phyloP scores from a whole-genome alignment of 352 stramenopile species.

The Pythium utonaiense region DNA sequence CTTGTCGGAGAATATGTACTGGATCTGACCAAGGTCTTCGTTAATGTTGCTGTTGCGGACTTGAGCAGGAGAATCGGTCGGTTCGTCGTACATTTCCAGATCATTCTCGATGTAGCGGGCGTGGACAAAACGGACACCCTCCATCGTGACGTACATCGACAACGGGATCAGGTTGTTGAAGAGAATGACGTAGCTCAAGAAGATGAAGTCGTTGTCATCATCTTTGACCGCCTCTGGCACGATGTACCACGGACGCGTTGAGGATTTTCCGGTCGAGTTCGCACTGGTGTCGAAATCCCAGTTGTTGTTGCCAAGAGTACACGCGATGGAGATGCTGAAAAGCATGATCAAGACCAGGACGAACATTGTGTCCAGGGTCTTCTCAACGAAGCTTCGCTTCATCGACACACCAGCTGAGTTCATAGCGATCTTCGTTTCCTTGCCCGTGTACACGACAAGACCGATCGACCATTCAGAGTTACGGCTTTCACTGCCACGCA shows the following conservation, averaged over 20 bases:
- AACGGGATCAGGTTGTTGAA: slow-evolving; percentile 89
- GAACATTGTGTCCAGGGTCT: slow-evolving; percentile 87
- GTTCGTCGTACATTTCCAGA: slow-evolving; percentile 76
- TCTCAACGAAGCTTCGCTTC: slow-evolving; percentile 86
- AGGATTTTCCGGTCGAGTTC: slow-evolving; percentile 23
- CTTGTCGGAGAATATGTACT: slow-evolving; percentile 91
- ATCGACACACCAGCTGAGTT: slow-evolving; percentile 79
- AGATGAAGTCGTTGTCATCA: slow-evolving; percentile 78
- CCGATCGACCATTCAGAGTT: slow-evolving; percentile 85
- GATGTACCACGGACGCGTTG: slow-evolving; percentile 71
- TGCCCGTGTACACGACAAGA: slow-evolving; percentile 82
- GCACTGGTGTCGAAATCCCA: slow-evolving; percentile 52
- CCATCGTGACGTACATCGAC: slow-evolving; percentile 90
- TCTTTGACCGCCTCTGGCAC: slow-evolving; percentile 2
- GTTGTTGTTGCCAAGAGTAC: slow-evolving; percentile 81
- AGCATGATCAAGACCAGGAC: slow-evolving; percentile 83
- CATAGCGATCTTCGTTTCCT: slow-evolving; percentile 82
- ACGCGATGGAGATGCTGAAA: slow-evolving; percentile 81
- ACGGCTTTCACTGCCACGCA: slow-evolving; percentile 80
- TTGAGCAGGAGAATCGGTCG: slow-evolving; percentile 67
- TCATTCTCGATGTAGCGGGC: slow-evolving; percentile 85
- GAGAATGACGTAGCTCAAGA: slow-evolving; percentile 87
- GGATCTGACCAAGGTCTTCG: slow-evolving; percentile 86
- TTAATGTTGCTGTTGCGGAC: slow-evolving; percentile 89
- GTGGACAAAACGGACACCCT: slow-evolving; percentile 85